Evolutionary conservation across 2,329 filamentous ascomycete species (phyloP).

Genomic region (Scytalidium sp.): DNA sequence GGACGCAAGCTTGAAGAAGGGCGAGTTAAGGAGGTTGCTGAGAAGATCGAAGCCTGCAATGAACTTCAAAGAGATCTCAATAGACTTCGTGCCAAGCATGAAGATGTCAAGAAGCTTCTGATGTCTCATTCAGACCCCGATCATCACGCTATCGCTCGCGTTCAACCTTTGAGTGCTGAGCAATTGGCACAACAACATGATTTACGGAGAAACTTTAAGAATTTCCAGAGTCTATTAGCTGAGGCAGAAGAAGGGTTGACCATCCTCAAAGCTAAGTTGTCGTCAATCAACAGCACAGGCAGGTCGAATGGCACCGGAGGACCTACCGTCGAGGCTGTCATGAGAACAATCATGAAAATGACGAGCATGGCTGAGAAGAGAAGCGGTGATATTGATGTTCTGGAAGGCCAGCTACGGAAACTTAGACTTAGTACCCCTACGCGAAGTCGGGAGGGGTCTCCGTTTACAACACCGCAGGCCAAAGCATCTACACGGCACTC

Average conservation of each 20-base stretch:
- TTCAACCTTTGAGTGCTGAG: constrained; percentile 78
- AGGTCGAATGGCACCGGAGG: constrained; percentile 40
- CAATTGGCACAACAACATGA: constrained; percentile 82
- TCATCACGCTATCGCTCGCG: constrained; percentile 59
- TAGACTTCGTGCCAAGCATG: constrained; percentile 70
- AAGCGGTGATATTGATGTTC: constrained; percentile 83
- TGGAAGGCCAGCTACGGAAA: constrained; percentile 83
- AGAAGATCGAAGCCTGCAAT: constrained; percentile 66
- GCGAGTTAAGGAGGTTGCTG: constrained; percentile 64
- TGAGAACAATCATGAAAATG: constrained; percentile 90
- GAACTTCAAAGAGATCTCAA: constrained; percentile 68
- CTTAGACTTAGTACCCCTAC: constrained; percentile 46
- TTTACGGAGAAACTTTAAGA: constrained; percentile 71
- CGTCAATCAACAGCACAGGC: constrained; percentile 46
- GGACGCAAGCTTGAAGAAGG: constrained; percentile 62
- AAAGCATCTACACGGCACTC: constrained; percentile 17
- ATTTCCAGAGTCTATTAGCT: constrained; percentile 69
- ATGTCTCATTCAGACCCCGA: constrained; percentile 66
- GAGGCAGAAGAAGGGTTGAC: constrained; percentile 79
- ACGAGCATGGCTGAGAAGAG: constrained; percentile 89
- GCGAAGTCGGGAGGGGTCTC: constrained; percentile 40
- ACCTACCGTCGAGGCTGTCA: constrained; percentile 88
- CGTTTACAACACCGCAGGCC: constrained; percentile 31
- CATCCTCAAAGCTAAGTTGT: constrained; percentile 74
- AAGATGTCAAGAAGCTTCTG: constrained; percentile 76